Base-by-base conservation (phyloP, 202 grass and related monocot species). In the Carex sylvatica region DNA sequence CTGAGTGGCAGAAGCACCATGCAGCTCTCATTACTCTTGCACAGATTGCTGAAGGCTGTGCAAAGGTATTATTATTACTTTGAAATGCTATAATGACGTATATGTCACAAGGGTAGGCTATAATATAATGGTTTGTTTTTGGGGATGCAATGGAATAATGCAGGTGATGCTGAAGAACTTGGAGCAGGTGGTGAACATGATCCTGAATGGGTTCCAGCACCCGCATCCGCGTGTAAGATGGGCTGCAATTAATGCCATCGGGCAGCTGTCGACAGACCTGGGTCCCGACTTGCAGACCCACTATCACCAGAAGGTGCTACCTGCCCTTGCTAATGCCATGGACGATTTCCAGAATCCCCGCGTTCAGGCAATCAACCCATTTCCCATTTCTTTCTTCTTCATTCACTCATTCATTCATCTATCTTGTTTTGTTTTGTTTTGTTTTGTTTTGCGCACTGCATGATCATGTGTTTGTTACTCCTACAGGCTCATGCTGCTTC, bases 1-100 rank as follows among this genome's bases (percentile, higher is more conserved):
- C 93, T 3, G 97, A 99, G 78, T 99, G 97, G 97, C 91, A 99
- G 88, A 99, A 96, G 78, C 97, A 96, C 85, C 97, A 99, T 71
- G 97, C 97, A 11, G 97, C 97, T 0, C 91, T 99, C 49, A 84
- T 99, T 65, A 96, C 97, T 26, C 97, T 99, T 13, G 93, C 97
- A 44, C 97, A 96, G 87, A 99, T 99, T 72, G 97, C 97, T 11
- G 97, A 96, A 89, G 97, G 97, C 78, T 99, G 97, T 14, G 89
- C 97, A 60, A 99, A 99, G 97, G 74, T 77, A 87, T 88, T 85
- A 54, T 49, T 49, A 49, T 49, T 49, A 40, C 38, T 40, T 40
- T 40, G 38, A 40, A 40, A 40, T 40, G 38, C 22, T 40, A 40
- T 40, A 16, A n/a, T 23, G 54, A 30, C 28, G 20, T 47, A 23